These are phyloP conservation scores for Oidiodendron maius DNA, from an alignment of 495 filamentous ascomycete genomes.

Conservation along the genomic window DNA sequence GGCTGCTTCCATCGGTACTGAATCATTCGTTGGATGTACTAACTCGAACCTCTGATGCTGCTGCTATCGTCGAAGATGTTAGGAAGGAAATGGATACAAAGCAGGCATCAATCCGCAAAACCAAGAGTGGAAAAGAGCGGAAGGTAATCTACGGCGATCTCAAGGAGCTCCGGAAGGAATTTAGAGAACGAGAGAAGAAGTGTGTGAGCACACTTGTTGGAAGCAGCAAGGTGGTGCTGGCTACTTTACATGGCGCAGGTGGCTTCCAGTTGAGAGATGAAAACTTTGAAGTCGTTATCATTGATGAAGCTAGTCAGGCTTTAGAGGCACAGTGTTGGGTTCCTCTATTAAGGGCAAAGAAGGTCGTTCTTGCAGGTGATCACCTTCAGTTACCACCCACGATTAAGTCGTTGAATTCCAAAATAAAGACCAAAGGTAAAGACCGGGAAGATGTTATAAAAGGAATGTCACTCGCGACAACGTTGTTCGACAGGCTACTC, in stretches of 20 bases:
- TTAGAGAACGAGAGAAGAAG: conserved; percentile 71
- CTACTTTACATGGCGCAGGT: conserved; percentile 89
- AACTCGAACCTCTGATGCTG: conserved; percentile 87
- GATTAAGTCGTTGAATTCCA: conserved; percentile 72
- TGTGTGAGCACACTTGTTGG: conserved; percentile 72
- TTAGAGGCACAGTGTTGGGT: conserved; percentile 98
- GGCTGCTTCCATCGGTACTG: conserved; percentile 81
- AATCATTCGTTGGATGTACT: conserved; percentile 87
- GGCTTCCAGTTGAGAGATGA: conserved; percentile 76
- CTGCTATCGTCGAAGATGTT: conserved; percentile 84
- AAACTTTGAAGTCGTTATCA: conserved; percentile 87
- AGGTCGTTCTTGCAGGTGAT: conserved; percentile 88
- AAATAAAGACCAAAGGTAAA: conserved; percentile 24
- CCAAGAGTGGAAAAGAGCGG: conserved; percentile 71
- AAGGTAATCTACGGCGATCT: conserved; percentile 79
- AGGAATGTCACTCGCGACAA: conserved; percentile 66
- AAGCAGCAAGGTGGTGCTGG: conserved; percentile 79
- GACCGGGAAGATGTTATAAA: conserved; percentile 29
- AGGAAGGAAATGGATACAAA: conserved; percentile 90
- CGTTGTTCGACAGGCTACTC: conserved; percentile 86
- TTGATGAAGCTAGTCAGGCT: conserved; percentile 94
- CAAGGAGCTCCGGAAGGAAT: conserved; percentile 82
- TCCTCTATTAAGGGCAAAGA: conserved; percentile 71
- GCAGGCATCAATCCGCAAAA: conserved; percentile 83
- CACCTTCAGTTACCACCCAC: conserved; percentile 93